Percentiles rank a stretch among this genome's conserved stretches.
Conservation (phyloP, 805 yeast species). For the Yueomyces sinensis region DNA sequence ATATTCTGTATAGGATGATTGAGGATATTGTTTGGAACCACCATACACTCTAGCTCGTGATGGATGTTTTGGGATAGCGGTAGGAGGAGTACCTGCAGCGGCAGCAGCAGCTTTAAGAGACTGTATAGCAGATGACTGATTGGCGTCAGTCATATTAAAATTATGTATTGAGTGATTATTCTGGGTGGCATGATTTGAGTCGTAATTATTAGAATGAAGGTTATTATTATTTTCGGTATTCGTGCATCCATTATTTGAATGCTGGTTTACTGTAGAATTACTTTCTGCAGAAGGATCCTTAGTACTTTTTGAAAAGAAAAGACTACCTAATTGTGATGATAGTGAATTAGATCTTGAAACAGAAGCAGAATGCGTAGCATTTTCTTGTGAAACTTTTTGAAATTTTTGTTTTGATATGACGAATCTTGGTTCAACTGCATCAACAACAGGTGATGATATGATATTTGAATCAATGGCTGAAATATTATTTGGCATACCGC, state of each 20-base stretch:
- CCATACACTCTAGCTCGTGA: slow-evolving; percentile 22
- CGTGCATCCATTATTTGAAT: slow-evolving; percentile 1
- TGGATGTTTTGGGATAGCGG: slow-evolving; percentile 24
- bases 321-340: slow-evolving; percentile 23
- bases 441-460: slow-evolving; percentile 58
- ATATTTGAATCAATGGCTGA: slow-evolving; percentile 40
- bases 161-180: not conserved
- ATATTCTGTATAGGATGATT: slow-evolving; percentile 15
- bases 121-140: not conserved
- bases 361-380: slow-evolving; percentile 11
- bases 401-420: slow-evolving; percentile 64
- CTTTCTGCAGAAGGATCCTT: slow-evolving; percentile 8
- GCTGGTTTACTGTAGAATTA: not conserved
- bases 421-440: slow-evolving; percentile 72
- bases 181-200: not conserved
- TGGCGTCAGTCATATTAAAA: not conserved
- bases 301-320: slow-evolving; percentile 20
- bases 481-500: slow-evolving; percentile 28
- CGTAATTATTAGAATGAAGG: not conserved
- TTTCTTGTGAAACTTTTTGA: slow-evolving; percentile 16
- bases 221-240: not conserved
- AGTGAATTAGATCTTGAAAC: slow-evolving; percentile 22
- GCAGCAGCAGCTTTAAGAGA: not conserved
- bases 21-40: slow-evolving; percentile 23
- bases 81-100: slow-evolving; percentile 12